These are phyloP conservation scores for Paraconiothyrium sp. DNA, from an alignment of 2,329 filamentous ascomycete species.

Conservation along the genomic window DNA sequence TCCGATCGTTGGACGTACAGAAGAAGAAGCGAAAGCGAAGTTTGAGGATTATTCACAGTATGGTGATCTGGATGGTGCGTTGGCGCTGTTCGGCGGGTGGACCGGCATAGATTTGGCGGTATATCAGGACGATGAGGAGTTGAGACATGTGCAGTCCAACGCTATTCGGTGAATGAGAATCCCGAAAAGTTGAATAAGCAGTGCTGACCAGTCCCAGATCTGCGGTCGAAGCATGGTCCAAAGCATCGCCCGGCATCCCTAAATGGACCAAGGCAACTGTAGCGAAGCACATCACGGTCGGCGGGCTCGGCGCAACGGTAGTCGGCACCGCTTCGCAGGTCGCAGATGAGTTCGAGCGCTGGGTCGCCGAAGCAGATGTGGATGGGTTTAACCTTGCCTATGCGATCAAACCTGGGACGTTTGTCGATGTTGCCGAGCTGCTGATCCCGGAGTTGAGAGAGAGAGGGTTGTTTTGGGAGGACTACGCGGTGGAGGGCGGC, in stretches of 20 bases:
- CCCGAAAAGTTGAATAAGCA: background rate
- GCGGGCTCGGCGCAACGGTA: conserved; percentile 69
- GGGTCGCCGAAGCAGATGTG: conserved; percentile 72
- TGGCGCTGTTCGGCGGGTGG: conserved; percentile 77
- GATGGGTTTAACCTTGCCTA: conserved; percentile 79
- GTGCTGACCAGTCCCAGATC: conserved; percentile 20
- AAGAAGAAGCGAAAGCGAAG: conserved; percentile 71
- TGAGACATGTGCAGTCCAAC: conserved; percentile 66
- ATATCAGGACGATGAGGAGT: conserved; percentile 69
- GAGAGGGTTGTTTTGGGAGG: conserved; percentile 64
- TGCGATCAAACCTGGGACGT: conserved; percentile 70
- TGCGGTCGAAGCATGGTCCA: conserved; percentile 29
- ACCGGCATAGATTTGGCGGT: conserved; percentile 70
- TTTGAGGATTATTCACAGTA: conserved; percentile 67
- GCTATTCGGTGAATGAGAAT: conserved; percentile 56
- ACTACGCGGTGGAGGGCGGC: conserved; percentile 61
- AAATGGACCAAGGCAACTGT: conserved; percentile 77
- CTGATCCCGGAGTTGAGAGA: conserved; percentile 68
- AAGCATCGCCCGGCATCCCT: conserved; percentile 48
- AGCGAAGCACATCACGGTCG: conserved; percentile 71
- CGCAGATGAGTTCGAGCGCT: conserved; percentile 71
- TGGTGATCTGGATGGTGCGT: conserved; percentile 69
- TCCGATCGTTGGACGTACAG: conserved; percentile 69
- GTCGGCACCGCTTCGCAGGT: conserved; percentile 71
- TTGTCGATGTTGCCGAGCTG: conserved; percentile 70